phyloP scores from a whole-genome alignment of 371 early-diverging fungal species.

The Mortierella sp. region DNA sequence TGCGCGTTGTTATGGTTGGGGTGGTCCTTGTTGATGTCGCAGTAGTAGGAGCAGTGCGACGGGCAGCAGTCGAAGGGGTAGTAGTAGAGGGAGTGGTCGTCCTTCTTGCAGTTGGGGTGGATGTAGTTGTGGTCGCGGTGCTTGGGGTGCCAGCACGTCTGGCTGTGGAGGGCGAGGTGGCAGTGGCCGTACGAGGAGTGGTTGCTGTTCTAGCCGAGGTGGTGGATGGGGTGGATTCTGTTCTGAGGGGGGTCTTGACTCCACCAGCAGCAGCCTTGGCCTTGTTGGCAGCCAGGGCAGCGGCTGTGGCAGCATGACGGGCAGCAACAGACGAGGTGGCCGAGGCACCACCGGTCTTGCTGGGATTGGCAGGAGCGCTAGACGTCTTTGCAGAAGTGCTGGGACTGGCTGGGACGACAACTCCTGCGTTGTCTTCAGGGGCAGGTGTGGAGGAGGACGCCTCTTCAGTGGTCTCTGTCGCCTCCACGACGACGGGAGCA shows the following conservation, averaged over 20 bases:
- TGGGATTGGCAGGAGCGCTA: conserved; percentile 23
- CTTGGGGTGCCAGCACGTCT: conserved; percentile 15
- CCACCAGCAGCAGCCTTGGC: conserved; percentile 15
- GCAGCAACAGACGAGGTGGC: conserved; percentile 27
- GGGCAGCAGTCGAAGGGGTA: background rate
- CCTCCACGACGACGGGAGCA: background rate
- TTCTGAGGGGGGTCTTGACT: background rate
- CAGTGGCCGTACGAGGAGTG: conserved; percentile 9
- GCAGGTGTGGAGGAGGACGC: background rate
- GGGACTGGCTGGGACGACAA: conserved; percentile 26
- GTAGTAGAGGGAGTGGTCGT: conserved; percentile 3
- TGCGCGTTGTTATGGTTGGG: conserved; percentile 14
- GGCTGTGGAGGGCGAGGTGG: conserved; percentile 2
- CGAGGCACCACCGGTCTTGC: conserved; percentile 18
- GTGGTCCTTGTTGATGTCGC: conserved; percentile 11
- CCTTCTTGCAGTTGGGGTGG: conserved; percentile 1
- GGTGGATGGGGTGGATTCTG: background rate
- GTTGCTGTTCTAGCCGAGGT: conserved; percentile 6
- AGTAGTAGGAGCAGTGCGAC: conserved; percentile 8
- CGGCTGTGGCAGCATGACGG: conserved; percentile 38
- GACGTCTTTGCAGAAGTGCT: conserved; percentile 19
- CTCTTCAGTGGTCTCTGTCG: background rate
- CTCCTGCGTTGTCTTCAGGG: conserved; percentile 1
- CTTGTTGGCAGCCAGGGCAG: conserved; percentile 24
- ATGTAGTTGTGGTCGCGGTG: conserved; percentile 9